These are phyloP conservation scores for Hanseniaspora uvarum DNA, from an alignment of 1,139 yeast species.

Conservation along the genomic window DNA sequence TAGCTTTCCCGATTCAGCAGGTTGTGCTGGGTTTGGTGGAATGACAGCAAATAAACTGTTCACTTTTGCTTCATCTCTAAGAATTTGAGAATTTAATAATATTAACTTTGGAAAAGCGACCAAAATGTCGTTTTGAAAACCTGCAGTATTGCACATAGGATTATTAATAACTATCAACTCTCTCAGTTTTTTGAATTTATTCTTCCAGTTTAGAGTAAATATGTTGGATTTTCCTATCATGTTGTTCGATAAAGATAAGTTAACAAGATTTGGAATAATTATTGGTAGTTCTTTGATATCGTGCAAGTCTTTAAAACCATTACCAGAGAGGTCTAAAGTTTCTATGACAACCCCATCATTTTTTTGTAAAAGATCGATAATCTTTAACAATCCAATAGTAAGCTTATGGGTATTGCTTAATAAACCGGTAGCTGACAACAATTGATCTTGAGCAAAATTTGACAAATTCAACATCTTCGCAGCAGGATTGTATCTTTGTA, in stretches of 20 bases:
- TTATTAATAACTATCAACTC: conserved; percentile 71
- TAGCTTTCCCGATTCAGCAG: conserved; percentile 38
- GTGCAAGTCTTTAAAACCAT: conserved; percentile 53
- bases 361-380: conserved; percentile 40
- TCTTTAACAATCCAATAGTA: conserved; percentile 83
- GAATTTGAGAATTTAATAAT: conserved; percentile 64
- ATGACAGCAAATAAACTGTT: conserved; percentile 31
- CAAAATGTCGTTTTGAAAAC: conserved; percentile 54
- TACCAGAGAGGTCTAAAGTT: conserved; percentile 66
- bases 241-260: conserved; percentile 72
- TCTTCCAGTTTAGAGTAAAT: conserved; percentile 60
- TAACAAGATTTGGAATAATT: conserved; percentile 63
- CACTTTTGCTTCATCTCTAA: conserved; percentile 62
- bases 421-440: conserved; percentile 51
- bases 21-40: background rate
- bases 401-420: conserved; percentile 64
- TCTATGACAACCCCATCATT: conserved; percentile 42
- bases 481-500: conserved; percentile 55
- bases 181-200: conserved; percentile 60
- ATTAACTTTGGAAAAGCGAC: conserved; percentile 66
- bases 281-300: conserved; percentile 58
- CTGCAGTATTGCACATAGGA: conserved; percentile 50
- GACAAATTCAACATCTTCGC: conserved; percentile 60
- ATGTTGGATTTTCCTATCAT: conserved; percentile 47
- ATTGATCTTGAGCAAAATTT: conserved; percentile 57